phyloP scores from a whole-genome alignment of 306 rosid genomes.

The Gastrolobium villosum region DNA sequence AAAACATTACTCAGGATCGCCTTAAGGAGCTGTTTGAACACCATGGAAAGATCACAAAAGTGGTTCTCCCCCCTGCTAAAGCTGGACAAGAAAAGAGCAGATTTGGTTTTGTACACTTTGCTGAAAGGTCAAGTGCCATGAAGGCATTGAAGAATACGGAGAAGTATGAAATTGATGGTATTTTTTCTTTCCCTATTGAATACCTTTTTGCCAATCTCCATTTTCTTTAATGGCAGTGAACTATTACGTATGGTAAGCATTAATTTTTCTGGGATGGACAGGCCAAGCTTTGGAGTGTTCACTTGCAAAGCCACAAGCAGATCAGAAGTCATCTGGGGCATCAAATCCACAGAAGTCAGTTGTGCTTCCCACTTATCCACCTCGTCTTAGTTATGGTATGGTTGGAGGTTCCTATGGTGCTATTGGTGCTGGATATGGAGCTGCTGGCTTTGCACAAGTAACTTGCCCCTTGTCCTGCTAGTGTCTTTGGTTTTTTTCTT shows the following conservation, averaged over 20 bases:
- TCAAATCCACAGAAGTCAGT: conserved; percentile 54
- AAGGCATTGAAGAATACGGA: conserved; percentile 71
- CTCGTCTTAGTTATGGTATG: conserved; percentile 68
- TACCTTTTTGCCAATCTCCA: conserved; percentile 8
- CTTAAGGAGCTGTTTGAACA: conserved; percentile 64
- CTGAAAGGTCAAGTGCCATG: conserved; percentile 74
- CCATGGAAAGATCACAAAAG: conserved; percentile 81
- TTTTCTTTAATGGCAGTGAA: conserved; percentile 2
- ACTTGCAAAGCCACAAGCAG: conserved; percentile 77
- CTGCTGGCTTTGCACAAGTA: conserved; percentile 73
- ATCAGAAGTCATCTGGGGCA: conserved; percentile 62
- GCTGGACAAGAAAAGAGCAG: conserved; percentile 75
- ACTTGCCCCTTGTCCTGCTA: conserved; percentile 44
- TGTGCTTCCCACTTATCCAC: conserved; percentile 65
- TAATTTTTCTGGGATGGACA: conserved; percentile 43
- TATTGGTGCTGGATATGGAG: conserved; percentile 67
- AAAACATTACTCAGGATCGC: conserved; percentile 65
- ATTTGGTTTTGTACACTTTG: conserved; percentile 81
- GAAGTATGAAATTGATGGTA: conserved; percentile 80
- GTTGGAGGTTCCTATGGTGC: conserved; percentile 66
- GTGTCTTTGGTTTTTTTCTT: background rate
- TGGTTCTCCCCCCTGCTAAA: conserved; percentile 78
- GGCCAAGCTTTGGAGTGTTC: conserved; percentile 81
- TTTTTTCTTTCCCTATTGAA: conserved; percentile 27
- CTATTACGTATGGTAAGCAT: conserved; percentile 30